Base-by-base conservation (phyloP, 208 protist species). In the Kentomonas sorsogonicus region DNA sequence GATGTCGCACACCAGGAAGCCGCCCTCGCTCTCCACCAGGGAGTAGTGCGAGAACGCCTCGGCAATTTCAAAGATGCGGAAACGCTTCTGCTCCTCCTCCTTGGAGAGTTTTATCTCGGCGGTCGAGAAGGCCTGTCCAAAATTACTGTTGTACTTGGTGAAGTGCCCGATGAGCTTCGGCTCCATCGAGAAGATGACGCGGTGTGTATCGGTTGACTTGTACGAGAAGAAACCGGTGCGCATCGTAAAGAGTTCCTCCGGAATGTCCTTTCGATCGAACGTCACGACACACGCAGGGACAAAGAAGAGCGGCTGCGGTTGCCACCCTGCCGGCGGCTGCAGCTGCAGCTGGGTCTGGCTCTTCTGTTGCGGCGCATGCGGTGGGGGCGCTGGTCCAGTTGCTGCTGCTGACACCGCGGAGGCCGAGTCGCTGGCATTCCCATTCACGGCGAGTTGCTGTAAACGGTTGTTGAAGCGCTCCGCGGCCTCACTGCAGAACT, bases 131-230 rank as follows among this genome's bases (percentile, higher is more conserved):
- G 59, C 59, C 46, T 84, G 65, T 13, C 79, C 80, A 64, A 75
- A 82, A 75, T 91, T 91, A 44, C 75, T 84, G 69, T 87, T 91
- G 69, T 91, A 86, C 71, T 91, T 91, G 51, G 79, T 87, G 44
- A 86, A 91, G 38, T 60, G 52, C 1, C 84, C 84, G 11, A 47
- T 23, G 15, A 91, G 69, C 54, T 73, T 83, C 23, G 70, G 59
- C 62, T 91, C 84, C 36, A 91, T 79, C 33, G 69, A 53, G 60
- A 88, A 88, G 63, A 83, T 68, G 22, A 83, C 53, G 18, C 71
- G 62, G 31, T 83, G 51, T 18, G 73, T 75, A 66, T 87, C 77
- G 2, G 57, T 64, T 0, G 74, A 83, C 31, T 60, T 52, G 66
- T 86, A 82, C n/a, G 79, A 80, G 53, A 89, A 89, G 66, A 89